Conservation (phyloP, 768 basidiomycete genomes). For the Hericium rajendrae region DNA sequence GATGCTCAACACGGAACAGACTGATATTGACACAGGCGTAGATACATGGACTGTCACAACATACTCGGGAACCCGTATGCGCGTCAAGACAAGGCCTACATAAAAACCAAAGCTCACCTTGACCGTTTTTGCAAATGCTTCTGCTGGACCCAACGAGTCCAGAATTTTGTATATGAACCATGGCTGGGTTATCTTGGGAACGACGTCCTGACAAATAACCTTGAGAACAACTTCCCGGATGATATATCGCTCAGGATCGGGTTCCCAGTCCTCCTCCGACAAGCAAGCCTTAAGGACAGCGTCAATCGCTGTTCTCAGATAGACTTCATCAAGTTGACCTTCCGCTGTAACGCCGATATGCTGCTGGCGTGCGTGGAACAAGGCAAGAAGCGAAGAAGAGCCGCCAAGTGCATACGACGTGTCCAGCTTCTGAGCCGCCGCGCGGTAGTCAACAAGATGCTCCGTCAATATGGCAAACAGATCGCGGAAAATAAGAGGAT, state of each 20-base stretch:
- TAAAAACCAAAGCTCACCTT: not conserved
- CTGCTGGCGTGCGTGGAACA: slow-evolving; percentile 78
- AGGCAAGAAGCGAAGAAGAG: slow-evolving; percentile 46
- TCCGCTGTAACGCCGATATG: slow-evolving; percentile 71
- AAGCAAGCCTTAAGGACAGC: slow-evolving; percentile 64
- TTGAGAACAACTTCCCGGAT: slow-evolving; percentile 78
- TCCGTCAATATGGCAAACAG: slow-evolving; percentile 59
- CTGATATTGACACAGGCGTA: not conserved
- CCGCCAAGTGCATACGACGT: slow-evolving; percentile 67
- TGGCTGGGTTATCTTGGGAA: slow-evolving; percentile 65
- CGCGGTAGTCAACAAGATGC: slow-evolving; percentile 73
- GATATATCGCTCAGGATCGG: slow-evolving; percentile 74
- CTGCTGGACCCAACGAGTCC: slow-evolving; percentile 45
- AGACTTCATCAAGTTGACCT: slow-evolving; percentile 61
- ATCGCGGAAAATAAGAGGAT: slow-evolving; percentile 51
- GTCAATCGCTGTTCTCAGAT: slow-evolving; percentile 74
- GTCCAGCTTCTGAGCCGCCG: slow-evolving; percentile 47
- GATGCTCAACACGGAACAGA: not conserved
- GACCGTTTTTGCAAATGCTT: not conserved
- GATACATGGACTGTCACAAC: not conserved
- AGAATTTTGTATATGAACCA: slow-evolving; percentile 84
- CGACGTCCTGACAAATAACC: slow-evolving; percentile 44
- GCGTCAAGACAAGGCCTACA: not conserved
- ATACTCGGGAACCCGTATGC: no score
- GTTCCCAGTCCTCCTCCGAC: slow-evolving; percentile 67